phyloP scores from a whole-genome alignment of 371 early-diverging fungal genomes.

The Mucor lusitanicus region DNA sequence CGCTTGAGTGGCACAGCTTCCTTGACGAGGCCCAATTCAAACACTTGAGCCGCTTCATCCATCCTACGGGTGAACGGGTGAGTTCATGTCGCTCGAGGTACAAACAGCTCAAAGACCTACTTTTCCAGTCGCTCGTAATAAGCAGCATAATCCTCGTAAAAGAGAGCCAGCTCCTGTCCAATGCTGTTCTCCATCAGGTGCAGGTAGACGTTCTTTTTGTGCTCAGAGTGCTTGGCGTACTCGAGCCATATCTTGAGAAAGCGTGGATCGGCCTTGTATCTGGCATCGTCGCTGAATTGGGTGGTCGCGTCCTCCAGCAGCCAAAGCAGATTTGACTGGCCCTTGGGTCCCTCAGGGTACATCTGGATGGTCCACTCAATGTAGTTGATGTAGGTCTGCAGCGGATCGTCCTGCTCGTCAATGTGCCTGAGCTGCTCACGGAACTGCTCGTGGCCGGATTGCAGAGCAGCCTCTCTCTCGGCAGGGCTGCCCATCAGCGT shows the following conservation, averaged over 20 bases:
- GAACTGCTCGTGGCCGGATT: conserved; percentile 44
- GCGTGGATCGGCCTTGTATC: conserved; percentile 79
- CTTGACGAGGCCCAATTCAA: conserved; percentile 52
- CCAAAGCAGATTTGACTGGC: conserved; percentile 52
- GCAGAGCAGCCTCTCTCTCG: conserved; percentile 35
- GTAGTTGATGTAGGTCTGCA: conserved; percentile 74
- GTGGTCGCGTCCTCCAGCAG: conserved; percentile 64
- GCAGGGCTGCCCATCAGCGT: conserved; percentile 34
- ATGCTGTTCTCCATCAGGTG: conserved; percentile 72
- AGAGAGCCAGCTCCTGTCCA: conserved; percentile 65
- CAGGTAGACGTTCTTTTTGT: conserved; percentile 68
- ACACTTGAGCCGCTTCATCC: conserved; percentile 56
- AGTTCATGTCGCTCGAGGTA: too few relatives aligned
- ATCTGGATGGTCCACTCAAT: conserved; percentile 72
- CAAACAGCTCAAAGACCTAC: conserved; percentile 20
- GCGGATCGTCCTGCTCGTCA: conserved; percentile 72
- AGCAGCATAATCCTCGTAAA: conserved; percentile 80
- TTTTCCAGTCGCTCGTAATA: conserved; percentile 55
- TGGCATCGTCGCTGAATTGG: conserved; percentile 57
- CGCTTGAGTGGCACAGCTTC: conserved; percentile 56
- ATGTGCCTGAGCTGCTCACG: conserved; percentile 47
- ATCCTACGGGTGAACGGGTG: conserved; percentile 41
- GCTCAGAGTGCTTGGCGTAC: conserved; percentile 58
- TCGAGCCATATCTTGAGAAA: conserved; percentile 76
- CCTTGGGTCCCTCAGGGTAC: conserved; percentile 68